These are phyloP conservation scores for Dictyostelium brefeldianum DNA, from an alignment of 78 protist species.

Conservation along the genomic window DNA sequence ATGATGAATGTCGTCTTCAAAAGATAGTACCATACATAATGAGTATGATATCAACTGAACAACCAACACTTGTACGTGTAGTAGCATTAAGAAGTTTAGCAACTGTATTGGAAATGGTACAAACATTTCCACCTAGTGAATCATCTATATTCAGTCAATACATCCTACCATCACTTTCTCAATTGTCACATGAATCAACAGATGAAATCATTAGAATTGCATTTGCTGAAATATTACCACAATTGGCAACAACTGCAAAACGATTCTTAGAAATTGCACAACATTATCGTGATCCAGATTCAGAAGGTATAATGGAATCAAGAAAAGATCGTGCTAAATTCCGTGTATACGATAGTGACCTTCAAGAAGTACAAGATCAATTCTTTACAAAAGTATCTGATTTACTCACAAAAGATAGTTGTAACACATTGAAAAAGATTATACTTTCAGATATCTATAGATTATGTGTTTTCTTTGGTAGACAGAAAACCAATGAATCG, in stretches of 20 bases:
- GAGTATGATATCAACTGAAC: conserved; percentile 52
- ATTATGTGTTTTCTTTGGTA: conserved; percentile 80
- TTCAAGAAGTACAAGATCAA: conserved; percentile 68
- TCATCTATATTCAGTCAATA: conserved; percentile 75
- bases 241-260: conserved; percentile 73
- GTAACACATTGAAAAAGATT: conserved; percentile 62
- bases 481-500: conserved; percentile 75
- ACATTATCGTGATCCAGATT: conserved; percentile 66
- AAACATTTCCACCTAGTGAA: conserved; percentile 82
- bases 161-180: conserved; percentile 66
- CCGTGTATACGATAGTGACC: conserved; percentile 71
- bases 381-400: conserved; percentile 73
- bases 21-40: conserved; percentile 81
- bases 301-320: conserved; percentile 53
- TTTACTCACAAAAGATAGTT: conserved; percentile 79
- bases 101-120: conserved; percentile 78
- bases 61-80: conserved; percentile 55
- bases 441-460: conserved; percentile 72
- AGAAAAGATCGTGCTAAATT: conserved; percentile 46
- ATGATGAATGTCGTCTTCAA: conserved; percentile 78
- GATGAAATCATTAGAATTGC: conserved; percentile 80
- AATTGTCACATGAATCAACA: conserved; percentile 35
- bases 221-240: conserved; percentile 74
- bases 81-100: conserved; percentile 66
- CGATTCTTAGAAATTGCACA: conserved; percentile 79